Conservation (phyloP, 306 rosid species). For the Bauhinia variegata region DNA sequence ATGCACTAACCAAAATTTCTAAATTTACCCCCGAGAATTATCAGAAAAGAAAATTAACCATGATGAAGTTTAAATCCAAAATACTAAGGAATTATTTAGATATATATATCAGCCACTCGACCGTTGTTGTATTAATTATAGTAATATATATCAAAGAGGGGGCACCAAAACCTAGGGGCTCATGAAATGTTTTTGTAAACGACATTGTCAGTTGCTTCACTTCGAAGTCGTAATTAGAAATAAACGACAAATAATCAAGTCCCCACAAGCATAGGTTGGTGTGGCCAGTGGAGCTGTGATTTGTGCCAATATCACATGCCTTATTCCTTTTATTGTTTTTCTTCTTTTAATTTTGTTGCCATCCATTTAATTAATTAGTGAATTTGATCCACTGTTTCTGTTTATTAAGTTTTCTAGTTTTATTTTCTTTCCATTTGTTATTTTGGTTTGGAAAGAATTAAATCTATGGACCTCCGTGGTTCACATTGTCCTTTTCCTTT, state of each 20-base stretch:
- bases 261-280: conserved; percentile 50
- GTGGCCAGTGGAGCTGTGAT: conserved; percentile 33
- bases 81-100: conserved; percentile 12
- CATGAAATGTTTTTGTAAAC: conserved; percentile 15
- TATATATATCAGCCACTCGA: no score
- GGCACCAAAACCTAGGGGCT: conserved; percentile 37
- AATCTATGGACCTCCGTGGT: not conserved
- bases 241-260: conserved; percentile 51
- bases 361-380: not conserved
- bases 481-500: not conserved
- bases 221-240: conserved; percentile 1
- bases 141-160: no score
- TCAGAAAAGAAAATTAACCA: no score
- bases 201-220: conserved; percentile 32
- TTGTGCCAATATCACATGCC: conserved; percentile 46
- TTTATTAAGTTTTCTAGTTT: no score
- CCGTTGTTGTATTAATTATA: no score
- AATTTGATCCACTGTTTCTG: no score
- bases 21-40: no score
- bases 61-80: not conserved
- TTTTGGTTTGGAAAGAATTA: conserved; percentile 19
- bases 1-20: no score
- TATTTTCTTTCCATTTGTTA: no score
- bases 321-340: conserved; percentile 6
- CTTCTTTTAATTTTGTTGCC: not conserved